Evolutionary conservation across 2,329 filamentous ascomycete genomes (phyloP).

Genomic region (Aurifilum marmelostoma): DNA sequence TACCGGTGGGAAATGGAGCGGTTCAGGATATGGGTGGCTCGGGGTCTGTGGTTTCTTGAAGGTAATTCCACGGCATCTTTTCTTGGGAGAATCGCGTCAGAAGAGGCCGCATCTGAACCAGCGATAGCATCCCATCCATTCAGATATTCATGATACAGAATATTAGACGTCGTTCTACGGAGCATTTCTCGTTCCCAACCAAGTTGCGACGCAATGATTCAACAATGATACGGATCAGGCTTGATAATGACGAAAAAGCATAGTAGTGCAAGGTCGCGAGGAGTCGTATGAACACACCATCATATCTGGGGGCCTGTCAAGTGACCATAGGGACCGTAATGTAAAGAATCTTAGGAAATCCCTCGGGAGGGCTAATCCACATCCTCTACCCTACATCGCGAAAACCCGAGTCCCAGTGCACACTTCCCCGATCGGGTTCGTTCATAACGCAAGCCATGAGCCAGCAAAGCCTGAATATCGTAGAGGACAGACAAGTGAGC

Average conservation of each 20-base stretch:
- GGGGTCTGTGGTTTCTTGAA: background rate
- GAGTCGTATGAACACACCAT: background rate
- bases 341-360: background rate
- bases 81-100: background rate
- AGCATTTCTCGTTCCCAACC: background rate
- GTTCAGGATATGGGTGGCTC: background rate
- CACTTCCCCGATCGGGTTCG: background rate
- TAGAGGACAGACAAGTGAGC: background rate
- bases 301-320: too few relatives aligned
- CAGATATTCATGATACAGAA: background rate
- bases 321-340: too few relatives aligned
- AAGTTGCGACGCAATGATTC: background rate
- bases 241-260: background rate
- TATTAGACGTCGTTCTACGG: background rate
- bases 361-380: too few relatives aligned
- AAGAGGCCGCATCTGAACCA: background rate
- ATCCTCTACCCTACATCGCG: background rate
- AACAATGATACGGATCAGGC: background rate
- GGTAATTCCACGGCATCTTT: background rate
- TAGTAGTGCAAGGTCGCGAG: too few relatives aligned
- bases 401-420: background rate
- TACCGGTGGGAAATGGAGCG: background rate
- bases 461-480: background rate
- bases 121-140: background rate
- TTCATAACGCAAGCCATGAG: background rate